Conservation (phyloP, 306 rosid species). For the Clitoria ternatea region DNA sequence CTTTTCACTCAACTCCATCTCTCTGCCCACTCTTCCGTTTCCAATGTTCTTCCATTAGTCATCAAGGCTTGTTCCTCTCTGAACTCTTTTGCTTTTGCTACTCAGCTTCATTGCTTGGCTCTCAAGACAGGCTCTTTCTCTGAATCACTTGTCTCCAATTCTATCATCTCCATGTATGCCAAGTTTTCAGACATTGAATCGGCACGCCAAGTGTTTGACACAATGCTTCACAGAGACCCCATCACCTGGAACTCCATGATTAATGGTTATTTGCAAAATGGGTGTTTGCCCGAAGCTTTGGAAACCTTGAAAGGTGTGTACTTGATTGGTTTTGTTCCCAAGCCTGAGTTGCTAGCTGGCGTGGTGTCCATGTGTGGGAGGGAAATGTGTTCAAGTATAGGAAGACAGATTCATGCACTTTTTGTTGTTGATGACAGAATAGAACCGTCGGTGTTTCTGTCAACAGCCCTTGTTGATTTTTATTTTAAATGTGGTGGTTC, state of each 20-base stretch:
- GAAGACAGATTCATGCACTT: slow-evolving; percentile 53
- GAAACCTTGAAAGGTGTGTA: slow-evolving; percentile 35
- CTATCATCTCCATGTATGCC: slow-evolving; percentile 56
- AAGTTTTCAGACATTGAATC: slow-evolving; percentile 30
- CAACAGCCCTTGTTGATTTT: slow-evolving; percentile 58
- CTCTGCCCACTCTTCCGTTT: slow-evolving; percentile 19
- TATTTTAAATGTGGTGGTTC: slow-evolving; percentile 44
- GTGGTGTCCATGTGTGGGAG: slow-evolving; percentile 49
- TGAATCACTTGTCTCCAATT: slow-evolving; percentile 47
- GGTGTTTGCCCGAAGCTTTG: slow-evolving; percentile 34
- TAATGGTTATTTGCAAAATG: slow-evolving; percentile 61
- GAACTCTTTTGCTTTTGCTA: slow-evolving; percentile 30
- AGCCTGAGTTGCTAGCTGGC: slow-evolving; percentile 53
- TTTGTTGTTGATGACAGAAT: slow-evolving; percentile 45
- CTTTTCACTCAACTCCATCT: slow-evolving; percentile 40
- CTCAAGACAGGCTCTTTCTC: slow-evolving; percentile 38
- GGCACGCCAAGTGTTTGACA: slow-evolving; percentile 55
- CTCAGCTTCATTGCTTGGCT: slow-evolving; percentile 53
- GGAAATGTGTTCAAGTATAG: slow-evolving; percentile 32
- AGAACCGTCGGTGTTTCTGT: slow-evolving; percentile 39
- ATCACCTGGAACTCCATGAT: slow-evolving; percentile 62
- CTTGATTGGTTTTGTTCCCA: slow-evolving; percentile 37
- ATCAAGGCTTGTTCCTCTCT: slow-evolving; percentile 53
- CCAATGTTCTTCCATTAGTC: slow-evolving; percentile 54
- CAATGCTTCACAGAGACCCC: slow-evolving; percentile 48